A percentile compares a stretch with the other conserved stretches of the same genome.
Evolutionary conservation across 225 moss, liverwort and hornwort genomes (phyloP).

Genomic region (Marchantia polymorpha): DNA sequence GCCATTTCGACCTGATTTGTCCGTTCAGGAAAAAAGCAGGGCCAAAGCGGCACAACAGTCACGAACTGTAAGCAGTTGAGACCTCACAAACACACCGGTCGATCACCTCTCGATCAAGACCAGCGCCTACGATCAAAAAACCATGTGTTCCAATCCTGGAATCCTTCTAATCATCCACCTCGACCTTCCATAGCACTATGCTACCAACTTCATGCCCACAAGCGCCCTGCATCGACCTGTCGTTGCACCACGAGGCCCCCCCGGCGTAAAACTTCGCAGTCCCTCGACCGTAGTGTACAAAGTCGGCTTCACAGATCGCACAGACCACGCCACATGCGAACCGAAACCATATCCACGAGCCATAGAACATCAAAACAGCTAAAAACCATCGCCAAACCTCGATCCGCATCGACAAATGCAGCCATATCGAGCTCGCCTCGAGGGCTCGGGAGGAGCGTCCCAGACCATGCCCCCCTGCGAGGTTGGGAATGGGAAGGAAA

Average conservation of each 20-base stretch:
- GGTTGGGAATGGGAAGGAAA: slow-evolving; percentile 10
- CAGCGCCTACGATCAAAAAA: not conserved
- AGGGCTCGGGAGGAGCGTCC: not conserved
- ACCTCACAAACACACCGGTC: slow-evolving; percentile 9
- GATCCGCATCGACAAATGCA: not conserved
- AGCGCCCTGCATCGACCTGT: not conserved
- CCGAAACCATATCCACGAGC: not conserved
- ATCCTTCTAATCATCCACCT: not conserved
- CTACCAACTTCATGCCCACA: not conserved
- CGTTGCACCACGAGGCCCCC: not conserved
- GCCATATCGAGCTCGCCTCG: not conserved
- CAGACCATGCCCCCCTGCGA: not conserved
- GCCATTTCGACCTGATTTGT: slow-evolving; percentile 21
- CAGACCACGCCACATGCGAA: not conserved
- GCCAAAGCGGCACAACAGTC: slow-evolving; percentile 20
- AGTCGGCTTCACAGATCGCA: not conserved
- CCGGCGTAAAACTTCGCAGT: too few species aligned
- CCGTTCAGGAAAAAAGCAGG: slow-evolving; percentile 11
- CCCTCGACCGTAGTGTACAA: not conserved
- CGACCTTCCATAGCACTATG: not conserved
- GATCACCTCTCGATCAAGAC: slow-evolving; percentile 4
- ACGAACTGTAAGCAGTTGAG: slow-evolving; percentile 26
- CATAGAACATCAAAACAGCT: not conserved
- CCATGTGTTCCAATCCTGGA: not conserved
- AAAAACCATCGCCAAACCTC: not conserved